Base-by-base conservation (phyloP, 345 rosid species). In the Luvunga scandens region DNA sequence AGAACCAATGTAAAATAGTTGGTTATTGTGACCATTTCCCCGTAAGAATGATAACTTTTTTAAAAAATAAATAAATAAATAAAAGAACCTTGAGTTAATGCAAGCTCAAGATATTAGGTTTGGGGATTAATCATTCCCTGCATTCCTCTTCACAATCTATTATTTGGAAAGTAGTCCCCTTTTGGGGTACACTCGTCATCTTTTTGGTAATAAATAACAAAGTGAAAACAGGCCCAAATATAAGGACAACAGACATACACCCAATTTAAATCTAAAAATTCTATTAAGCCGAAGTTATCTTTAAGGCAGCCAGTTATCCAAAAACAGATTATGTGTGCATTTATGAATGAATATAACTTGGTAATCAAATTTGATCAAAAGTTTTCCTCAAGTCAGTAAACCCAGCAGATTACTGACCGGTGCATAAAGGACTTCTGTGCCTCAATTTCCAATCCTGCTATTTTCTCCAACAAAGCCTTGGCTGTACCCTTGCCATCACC, bases 401-500 rank as follows among this genome's bases (percentile, higher is more conserved):
- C 21, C 63, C 66, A 79, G 71, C 78, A 77, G 77, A 77, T 77
- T 24, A 87, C 94, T 82, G 73, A 94, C 99, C 99, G 87, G 78
- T 96, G 99, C 99, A 96, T 94, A 84, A 96, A 96, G 75, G 98
- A 94, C 86, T 96, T 94, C 81, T 96, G 98, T 45, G 99, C 99
- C 84, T 96, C 97, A 76, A 90, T 86, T 85, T 96, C 99, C 94
- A 85, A 56, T 69, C 83, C 84, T 63, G 92, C 90, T 81, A 94
- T 94, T 89, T 71, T 94, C 73, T 88, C 92, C 84, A 96, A 86
- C 86, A 94, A 86, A 67, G 53, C 80, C 83, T 86, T 94, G 50
- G 97, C 94, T n/a, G 93, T 96, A 72, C 95, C 97, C 78, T 81
- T 87, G 16, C 97, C 98, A 85, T 92, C 94, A 80, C 89, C 90